These are phyloP conservation scores for Apiospora malaysiana DNA, from an alignment of 2,329 filamentous ascomycete species.

Conservation along the genomic window DNA sequence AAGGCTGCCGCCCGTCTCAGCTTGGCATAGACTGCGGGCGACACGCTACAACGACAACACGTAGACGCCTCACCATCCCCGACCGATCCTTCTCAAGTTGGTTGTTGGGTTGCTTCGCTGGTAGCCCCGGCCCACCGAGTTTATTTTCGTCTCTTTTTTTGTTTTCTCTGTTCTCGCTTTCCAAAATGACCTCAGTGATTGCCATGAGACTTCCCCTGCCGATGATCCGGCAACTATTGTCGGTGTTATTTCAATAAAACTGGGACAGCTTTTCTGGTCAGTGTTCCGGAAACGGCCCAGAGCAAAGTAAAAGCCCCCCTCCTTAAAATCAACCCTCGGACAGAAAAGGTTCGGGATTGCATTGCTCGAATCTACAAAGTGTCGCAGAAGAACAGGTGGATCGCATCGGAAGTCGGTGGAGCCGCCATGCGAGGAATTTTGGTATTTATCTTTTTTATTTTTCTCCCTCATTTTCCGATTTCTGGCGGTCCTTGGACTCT, in stretches of 20 bases:
- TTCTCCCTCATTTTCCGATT: background rate
- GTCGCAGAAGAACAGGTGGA: slow-evolving; percentile 18
- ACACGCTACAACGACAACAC: background rate
- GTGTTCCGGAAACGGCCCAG: slow-evolving; percentile 17
- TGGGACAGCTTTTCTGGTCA: background rate
- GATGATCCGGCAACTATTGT: slow-evolving; percentile 16
- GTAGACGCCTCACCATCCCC: slow-evolving; percentile 1
- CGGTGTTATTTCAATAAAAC: slow-evolving; percentile 16
- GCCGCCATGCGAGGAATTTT: slow-evolving; percentile 13
- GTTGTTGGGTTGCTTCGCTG: background rate
- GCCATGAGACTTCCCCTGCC: slow-evolving; percentile 4
- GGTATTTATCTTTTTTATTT: background rate
- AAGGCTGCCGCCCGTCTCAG: slow-evolving; percentile 12
- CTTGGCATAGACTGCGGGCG: slow-evolving; percentile 6
- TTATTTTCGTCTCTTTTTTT: background rate
- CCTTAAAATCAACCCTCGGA: background rate
- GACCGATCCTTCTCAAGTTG: background rate
- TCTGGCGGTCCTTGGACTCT: background rate
- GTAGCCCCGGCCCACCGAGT: background rate
- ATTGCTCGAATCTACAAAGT: slow-evolving; percentile 8
- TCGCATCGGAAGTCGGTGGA: slow-evolving; percentile 10
- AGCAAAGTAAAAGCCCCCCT: slow-evolving; percentile 8
- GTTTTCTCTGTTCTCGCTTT: background rate
- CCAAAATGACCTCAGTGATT: background rate
- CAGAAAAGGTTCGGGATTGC: slow-evolving; percentile 18